A percentile compares a stretch with the other conserved stretches of the same genome.
These are phyloP conservation scores for Auriscalpium orientale DNA, from an alignment of 768 basidiomycete genomes.

Conservation along the genomic window DNA sequence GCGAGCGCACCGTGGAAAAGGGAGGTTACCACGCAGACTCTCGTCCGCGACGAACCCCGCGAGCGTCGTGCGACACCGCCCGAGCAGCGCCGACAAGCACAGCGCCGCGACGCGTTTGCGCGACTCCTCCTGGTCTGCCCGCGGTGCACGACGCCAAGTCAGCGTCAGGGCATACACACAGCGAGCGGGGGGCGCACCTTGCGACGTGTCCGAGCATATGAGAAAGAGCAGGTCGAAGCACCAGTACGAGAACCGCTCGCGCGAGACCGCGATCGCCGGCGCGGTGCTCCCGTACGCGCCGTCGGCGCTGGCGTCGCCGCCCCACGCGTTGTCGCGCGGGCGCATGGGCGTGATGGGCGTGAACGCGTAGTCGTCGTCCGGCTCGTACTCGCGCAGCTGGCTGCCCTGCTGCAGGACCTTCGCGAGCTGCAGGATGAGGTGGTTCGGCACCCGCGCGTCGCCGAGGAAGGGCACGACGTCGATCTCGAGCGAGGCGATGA, in stretches of 20 bases:
- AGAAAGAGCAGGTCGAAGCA: conserved; percentile 83
- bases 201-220: conserved; percentile 61
- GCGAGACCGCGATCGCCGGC: conserved; percentile 44
- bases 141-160: conserved; percentile 60
- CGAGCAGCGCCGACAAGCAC: conserved; percentile 63
- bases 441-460: conserved; percentile 58
- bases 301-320: not conserved
- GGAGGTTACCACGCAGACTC: not conserved
- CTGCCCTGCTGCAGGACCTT: conserved; percentile 71
- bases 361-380: conserved; percentile 4
- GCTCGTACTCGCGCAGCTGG: conserved; percentile 29
- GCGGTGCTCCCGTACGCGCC: conserved; percentile 38
- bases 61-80: conserved; percentile 65
- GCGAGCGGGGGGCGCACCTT: conserved; percentile 47
- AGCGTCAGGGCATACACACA: conserved; percentile 62
- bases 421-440: conserved; percentile 58
- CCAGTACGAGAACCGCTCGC: conserved; percentile 90
- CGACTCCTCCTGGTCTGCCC: conserved; percentile 56
- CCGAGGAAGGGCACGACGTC: conserved; percentile 77
- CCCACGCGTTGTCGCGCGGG: conserved; percentile 4
- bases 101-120: conserved; percentile 38
- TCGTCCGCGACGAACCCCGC: conserved; percentile 46
- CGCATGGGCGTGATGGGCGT: conserved; percentile 12
- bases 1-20: conserved; percentile 7
- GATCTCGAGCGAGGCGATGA: conserved; percentile 73